Base-by-base conservation (phyloP, 2,329 filamentous ascomycete species). In the Dendrostoma leiphaemia region DNA sequence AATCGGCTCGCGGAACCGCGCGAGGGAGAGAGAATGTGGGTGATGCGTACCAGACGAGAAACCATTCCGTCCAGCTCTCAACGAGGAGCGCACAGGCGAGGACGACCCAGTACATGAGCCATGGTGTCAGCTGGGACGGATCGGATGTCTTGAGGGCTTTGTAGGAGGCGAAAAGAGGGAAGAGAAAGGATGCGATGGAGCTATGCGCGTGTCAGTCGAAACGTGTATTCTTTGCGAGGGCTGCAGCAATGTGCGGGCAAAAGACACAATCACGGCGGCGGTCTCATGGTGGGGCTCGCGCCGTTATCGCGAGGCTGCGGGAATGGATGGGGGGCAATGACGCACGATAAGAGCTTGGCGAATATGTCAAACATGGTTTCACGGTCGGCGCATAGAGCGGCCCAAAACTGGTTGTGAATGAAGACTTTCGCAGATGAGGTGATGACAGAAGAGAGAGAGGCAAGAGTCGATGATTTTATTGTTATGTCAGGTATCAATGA, bases 31-130 rank as follows among this genome's bases (percentile, higher is more conserved):
- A 24, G 13, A 38, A 19, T 35, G n/a, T 17, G 37, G 48, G 46
- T n/a, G n/a, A n/a, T n/a, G n/a, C 74, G 49, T 73, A 86, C 88
- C 91, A 97, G 69, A 81, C 81, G 44, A 97, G 81, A 66, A 97
- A 86, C 74, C 93, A 96, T 64, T 87, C 84, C 53, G 89, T 85
- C 83, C 91, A 96, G 44, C 88, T 92, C 75, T 97, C 94, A 71
- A 86, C 83, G 58, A 94, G 82, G 53, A 92, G 79, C 64, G 86
- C 84, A 69, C 90, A 87, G 58, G 90, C 89, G 61, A 97, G 83
- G 23, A 96, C 91, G 57, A 96, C 91, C 89, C 93, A 99, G 81
- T 97, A 99, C 89, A 97, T 97, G 62, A 97, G 83, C 94, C 94
- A 99, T 86, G 93, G 93, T 60, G 90, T 90, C 57, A 97, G 81